These are phyloP conservation scores for Beauveria bassiana DNA, from an alignment of 2,329 filamentous ascomycete genomes.

Conservation along the genomic window DNA sequence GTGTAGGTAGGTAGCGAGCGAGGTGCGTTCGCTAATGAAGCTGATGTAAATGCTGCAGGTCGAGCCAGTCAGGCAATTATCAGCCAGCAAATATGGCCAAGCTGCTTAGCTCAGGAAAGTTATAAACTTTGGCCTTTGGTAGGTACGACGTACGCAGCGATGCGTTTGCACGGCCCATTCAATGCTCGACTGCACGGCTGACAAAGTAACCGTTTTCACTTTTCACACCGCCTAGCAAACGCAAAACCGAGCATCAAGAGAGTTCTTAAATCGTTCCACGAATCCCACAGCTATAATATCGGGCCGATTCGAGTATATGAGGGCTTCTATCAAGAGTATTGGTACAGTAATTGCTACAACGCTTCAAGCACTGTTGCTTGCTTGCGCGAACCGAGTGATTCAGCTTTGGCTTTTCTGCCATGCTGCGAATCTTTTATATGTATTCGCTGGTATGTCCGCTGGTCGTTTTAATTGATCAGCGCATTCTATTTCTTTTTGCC, in stretches of 20 bases:
- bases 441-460: background rate
- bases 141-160: background rate
- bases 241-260: background rate
- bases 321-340: background rate
- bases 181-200: too few species aligned
- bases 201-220: too few species aligned
- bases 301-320: background rate
- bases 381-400: background rate
- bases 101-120: background rate
- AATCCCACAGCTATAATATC: background rate
- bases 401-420: background rate
- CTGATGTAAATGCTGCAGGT: background rate
- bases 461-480: background rate
- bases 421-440: background rate
- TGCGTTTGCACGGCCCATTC: background rate
- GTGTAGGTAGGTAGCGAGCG: slow-evolving; percentile 7
- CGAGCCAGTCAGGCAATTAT: background rate
- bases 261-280: background rate
- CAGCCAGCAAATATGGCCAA: background rate
- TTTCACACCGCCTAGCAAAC: background rate
- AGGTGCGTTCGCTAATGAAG: slow-evolving; percentile 7
- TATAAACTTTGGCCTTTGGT: background rate
- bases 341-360: slow-evolving; percentile 9
- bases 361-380: background rate
- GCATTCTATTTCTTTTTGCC: slow-evolving; percentile 17